These are phyloP conservation scores for Trichosanthes cucumerina DNA, from an alignment of 306 rosid species.

Conservation along the genomic window DNA sequence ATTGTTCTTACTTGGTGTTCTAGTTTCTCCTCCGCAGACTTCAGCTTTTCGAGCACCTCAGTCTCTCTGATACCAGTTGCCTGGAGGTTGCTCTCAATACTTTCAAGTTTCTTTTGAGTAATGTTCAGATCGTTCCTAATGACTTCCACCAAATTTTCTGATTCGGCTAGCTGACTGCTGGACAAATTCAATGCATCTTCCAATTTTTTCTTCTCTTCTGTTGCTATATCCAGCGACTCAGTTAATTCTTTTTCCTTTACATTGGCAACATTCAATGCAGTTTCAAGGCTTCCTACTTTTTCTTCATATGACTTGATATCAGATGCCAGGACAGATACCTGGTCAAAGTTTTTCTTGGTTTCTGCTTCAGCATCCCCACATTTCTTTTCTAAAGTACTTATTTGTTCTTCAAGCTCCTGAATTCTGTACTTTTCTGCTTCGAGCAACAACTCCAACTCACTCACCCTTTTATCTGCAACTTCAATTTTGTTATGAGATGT, in stretches of 20 bases:
- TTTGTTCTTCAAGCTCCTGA: conserved; percentile 83
- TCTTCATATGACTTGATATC: conserved; percentile 72
- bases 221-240: conserved; percentile 37
- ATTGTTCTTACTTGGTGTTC: conserved; percentile 38
- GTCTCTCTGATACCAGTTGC: conserved; percentile 48
- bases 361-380: conserved; percentile 43
- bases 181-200: conserved; percentile 46
- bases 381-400: conserved; percentile 49
- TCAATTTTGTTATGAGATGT: conserved; percentile 59
- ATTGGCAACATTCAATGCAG: conserved; percentile 36
- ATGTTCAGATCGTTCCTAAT: conserved; percentile 62
- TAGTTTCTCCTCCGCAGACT: conserved; percentile 53
- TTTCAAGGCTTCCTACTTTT: conserved; percentile 49
- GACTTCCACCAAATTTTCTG: conserved; percentile 57
- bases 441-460: conserved; percentile 75
- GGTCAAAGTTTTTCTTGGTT: conserved; percentile 36
- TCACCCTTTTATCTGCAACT: conserved; percentile 50
- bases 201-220: conserved; percentile 54
- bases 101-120: conserved; percentile 57
- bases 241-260: conserved; percentile 51
- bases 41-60: conserved; percentile 49
- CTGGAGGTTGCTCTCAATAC: conserved; percentile 49
- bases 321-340: conserved; percentile 41
- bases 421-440: conserved; percentile 85
- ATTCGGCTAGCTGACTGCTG: conserved; percentile 54